Evolutionary conservation across 228 moss, liverwort and hornwort species (phyloP).

Genomic region (Sphagnum magellanicum): DNA sequence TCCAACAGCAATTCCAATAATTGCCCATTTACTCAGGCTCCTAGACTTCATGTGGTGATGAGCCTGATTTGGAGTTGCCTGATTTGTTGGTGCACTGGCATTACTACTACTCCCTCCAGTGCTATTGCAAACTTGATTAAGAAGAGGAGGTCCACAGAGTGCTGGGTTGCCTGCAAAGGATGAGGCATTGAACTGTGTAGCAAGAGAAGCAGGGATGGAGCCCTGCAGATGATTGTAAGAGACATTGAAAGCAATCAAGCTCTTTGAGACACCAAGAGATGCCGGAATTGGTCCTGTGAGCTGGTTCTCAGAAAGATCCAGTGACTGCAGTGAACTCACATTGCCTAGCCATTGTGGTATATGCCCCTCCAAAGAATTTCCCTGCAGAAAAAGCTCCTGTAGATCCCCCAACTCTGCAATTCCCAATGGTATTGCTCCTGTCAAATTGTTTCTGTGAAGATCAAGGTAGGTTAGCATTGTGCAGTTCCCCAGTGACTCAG

Average conservation of each 20-base stretch:
- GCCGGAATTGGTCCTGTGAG: constrained; percentile 42
- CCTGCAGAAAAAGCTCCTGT: constrained; percentile 43
- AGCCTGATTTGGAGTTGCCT: neutral
- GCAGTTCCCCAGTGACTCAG: constrained; percentile 51
- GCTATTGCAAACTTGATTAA: constrained; percentile 21
- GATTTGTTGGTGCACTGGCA: neutral
- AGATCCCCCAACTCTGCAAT: constrained; percentile 24
- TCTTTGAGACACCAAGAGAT: constrained; percentile 20
- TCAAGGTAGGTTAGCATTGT: constrained; percentile 41
- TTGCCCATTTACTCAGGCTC: constrained; percentile 42
- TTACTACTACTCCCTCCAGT: neutral
- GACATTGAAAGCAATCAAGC: constrained; percentile 34
- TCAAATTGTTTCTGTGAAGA: constrained; percentile 37
- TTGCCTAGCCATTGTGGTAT: constrained; percentile 43
- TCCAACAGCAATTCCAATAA: constrained; percentile 61
- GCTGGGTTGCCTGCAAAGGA: constrained; percentile 53
- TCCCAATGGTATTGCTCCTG: constrained; percentile 43
- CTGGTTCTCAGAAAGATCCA: constrained; percentile 63
- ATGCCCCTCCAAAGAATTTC: constrained; percentile 44
- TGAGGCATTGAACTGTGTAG: constrained; percentile 35
- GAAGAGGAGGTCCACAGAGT: constrained; percentile 61
- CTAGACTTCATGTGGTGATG: neutral
- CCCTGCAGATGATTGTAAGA: constrained; percentile 53
- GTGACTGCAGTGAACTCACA: constrained; percentile 13
- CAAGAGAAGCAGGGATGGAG: constrained; percentile 52